phyloP scores from a whole-genome alignment of 495 filamentous ascomycete genomes.

The Tuber brumale region DNA sequence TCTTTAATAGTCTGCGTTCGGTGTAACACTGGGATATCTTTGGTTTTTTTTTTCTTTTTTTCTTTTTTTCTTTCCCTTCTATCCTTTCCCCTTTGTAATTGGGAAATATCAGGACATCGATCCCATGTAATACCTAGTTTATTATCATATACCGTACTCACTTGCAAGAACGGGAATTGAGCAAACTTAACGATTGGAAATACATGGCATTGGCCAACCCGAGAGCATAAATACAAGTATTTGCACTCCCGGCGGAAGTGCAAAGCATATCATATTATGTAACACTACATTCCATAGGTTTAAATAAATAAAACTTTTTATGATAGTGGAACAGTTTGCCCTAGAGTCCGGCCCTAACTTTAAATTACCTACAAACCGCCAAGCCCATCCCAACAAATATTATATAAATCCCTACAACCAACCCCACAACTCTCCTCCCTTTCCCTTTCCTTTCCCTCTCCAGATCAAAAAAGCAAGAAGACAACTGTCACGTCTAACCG shows the following conservation, averaged over 20 bases:
- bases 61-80: too few species aligned
- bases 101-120: not conserved
- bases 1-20: not conserved
- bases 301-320: too few species aligned
- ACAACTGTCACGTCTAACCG: conserved; percentile 5
- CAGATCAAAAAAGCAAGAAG: conserved; percentile 7
- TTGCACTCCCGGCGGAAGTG: not conserved
- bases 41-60: not conserved
- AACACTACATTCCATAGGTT: too few species aligned
- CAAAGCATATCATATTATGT: too few species aligned
- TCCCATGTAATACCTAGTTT: not conserved
- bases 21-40: not conserved
- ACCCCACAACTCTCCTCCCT: not conserved
- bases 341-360: not conserved
- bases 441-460: not conserved
- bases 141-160: not conserved
- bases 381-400: not conserved
- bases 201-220: not conserved
- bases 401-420: not conserved
- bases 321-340: too few species aligned
- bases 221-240: not conserved
- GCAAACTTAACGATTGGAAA: not conserved
- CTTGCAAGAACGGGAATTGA: not conserved
- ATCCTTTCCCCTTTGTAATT: not conserved
- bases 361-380: not conserved